Conservation (phyloP, 768 basidiomycete genomes). For the Trametes coccinea region DNA sequence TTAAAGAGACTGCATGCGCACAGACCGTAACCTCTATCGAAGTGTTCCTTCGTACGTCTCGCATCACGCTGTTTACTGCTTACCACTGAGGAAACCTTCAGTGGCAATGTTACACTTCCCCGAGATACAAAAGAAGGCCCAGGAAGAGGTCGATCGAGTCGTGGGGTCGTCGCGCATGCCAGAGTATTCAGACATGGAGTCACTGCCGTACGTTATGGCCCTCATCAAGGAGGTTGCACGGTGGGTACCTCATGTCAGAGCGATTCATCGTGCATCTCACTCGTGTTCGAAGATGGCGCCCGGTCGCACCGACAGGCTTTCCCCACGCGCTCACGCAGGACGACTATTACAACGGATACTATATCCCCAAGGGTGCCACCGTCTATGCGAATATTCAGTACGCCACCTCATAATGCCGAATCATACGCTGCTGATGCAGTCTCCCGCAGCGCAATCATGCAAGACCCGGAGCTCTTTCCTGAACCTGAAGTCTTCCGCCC, state of each 20-base stretch:
- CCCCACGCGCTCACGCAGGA: slow-evolving; percentile 24
- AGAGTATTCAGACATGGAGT: slow-evolving; percentile 21
- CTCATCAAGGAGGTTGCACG: slow-evolving; percentile 29
- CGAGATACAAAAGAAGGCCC: slow-evolving; percentile 28
- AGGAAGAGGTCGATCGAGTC: slow-evolving; percentile 32
- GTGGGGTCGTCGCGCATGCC: slow-evolving; percentile 32
- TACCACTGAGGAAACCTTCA: neutral
- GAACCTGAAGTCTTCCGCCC: slow-evolving; percentile 27
- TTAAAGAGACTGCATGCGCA: too few relatives aligned
- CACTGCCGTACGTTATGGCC: slow-evolving; percentile 29
- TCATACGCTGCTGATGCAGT: neutral
- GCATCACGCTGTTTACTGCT: neutral
- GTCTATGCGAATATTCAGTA: slow-evolving; percentile 16
- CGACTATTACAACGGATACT: slow-evolving; percentile 29
- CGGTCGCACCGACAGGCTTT: slow-evolving; percentile 10
- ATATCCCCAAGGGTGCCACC: slow-evolving; percentile 32
- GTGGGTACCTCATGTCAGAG: neutral
- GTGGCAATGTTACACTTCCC: slow-evolving; percentile 35
- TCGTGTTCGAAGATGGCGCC: neutral
- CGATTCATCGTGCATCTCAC: neutral
- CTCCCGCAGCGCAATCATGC: slow-evolving; percentile 15
- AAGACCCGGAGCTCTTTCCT: slow-evolving; percentile 24
- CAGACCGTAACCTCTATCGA: slow-evolving; percentile 9
- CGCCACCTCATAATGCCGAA: neutral
- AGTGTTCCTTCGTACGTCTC: slow-evolving; percentile 3